phyloP scores from a whole-genome alignment of 2,329 filamentous ascomycete species.

The Talaromyces amestolkiae region DNA sequence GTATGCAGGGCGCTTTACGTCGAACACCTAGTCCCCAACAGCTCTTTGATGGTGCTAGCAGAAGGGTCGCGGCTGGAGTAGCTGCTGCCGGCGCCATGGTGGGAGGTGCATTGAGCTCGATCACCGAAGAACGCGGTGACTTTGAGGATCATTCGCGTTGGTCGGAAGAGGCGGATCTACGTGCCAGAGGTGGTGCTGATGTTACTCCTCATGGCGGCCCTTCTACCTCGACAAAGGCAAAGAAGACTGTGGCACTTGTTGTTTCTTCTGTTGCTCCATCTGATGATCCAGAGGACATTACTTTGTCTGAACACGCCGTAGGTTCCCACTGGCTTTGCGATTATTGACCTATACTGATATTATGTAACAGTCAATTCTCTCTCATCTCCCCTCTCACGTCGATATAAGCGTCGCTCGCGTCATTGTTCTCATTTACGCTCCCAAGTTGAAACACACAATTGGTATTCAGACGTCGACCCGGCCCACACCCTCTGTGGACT shows the following conservation, averaged over 20 bases:
- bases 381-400: slow-evolving; percentile 76
- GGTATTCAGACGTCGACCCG: slow-evolving; percentile 45
- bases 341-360: neutral
- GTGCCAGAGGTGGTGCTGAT: slow-evolving; percentile 43
- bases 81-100: slow-evolving; percentile 79
- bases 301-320: slow-evolving; percentile 77
- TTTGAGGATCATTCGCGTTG: slow-evolving; percentile 86
- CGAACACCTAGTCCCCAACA: slow-evolving; percentile 85
- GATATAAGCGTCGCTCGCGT: slow-evolving; percentile 72
- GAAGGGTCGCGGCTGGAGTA: slow-evolving; percentile 75
- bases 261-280: slow-evolving; percentile 72
- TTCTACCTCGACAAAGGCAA: slow-evolving; percentile 45
- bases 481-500: slow-evolving; percentile 64
- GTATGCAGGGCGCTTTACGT: slow-evolving; percentile 76
- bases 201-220: slow-evolving; percentile 29
- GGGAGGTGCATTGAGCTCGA: slow-evolving; percentile 77
- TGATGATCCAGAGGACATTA: slow-evolving; percentile 57
- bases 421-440: slow-evolving; percentile 87
- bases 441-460: slow-evolving; percentile 65
- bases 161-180: slow-evolving; percentile 82
- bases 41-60: slow-evolving; percentile 78
- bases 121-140: slow-evolving; percentile 76
- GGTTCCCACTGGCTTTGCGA: slow-evolving; percentile 35
- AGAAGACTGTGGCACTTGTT: slow-evolving; percentile 82
- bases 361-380: slow-evolving; percentile 69